Base-by-base conservation (phyloP, 441 rosid genomes). In the Macaranga tanarius region DNA sequence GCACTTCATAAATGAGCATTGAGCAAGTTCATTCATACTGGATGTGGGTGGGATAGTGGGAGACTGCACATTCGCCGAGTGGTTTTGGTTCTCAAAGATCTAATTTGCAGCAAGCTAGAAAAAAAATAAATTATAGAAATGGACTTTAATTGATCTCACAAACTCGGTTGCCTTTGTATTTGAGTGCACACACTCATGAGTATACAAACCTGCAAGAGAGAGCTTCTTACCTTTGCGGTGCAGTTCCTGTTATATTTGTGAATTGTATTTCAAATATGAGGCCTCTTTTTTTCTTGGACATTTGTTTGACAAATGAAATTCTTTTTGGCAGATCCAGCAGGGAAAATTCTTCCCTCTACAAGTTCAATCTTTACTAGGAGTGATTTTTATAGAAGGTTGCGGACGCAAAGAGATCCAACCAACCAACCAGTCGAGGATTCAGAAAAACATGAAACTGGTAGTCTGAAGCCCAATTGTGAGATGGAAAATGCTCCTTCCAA, bases 301-400 rank as follows among this genome's bases (percentile, higher is more conserved):
- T 42, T 10, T 54, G 11, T 20, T 47, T 66, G 65, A 62, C 45
- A 2, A 31, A 15, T 47, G 34, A 34, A 57, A 15, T 62, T 65
- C 51, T 57, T 65, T 31, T 7, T 54, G 10, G 34, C 84, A 83
- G 90, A 84, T 38, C 52, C 75, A 54, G 71, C 71, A 7, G 47
- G 67, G n/a, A 79, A 63, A 79, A 59, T 79, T 44, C 54, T 73
- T 75, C 81, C 84, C 25, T 70, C 80, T 38, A 42, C 87, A 55
- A 81, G 77, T 81, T 73, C 88, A 57, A 70, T 64, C 74, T 76
- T 86, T 70, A 59, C 77, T 60, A 77, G 86, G 78, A 56, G 52
- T 52, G 70, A 71, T 34, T 76, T 67, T 26, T 67, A 28, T 47
- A 65, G 73, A 70, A 45, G 86, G 74, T 51, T 91, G 31, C 82